Conservation (phyloP, 2,329 filamentous ascomycete genomes). For the Hymenotorrendiella dingleyae region DNA sequence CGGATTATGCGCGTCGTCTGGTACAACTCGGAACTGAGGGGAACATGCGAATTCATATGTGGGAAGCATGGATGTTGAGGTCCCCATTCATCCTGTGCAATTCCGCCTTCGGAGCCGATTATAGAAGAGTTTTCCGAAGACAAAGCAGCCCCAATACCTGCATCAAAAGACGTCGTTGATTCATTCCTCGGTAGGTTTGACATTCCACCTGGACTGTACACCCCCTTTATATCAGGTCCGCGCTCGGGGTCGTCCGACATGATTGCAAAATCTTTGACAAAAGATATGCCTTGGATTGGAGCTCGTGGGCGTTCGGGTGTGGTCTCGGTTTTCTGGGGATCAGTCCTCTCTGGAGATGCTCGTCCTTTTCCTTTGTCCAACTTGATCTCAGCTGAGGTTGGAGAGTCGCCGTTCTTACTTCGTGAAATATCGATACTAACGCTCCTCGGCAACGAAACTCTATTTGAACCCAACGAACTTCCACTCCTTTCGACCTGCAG, state of each 20-base stretch:
- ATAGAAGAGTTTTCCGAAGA: slow-evolving; percentile 30
- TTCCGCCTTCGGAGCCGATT: slow-evolving; percentile 31
- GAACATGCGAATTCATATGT: slow-evolving; percentile 87
- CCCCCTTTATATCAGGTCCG: slow-evolving; percentile 19
- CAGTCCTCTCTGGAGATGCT: slow-evolving; percentile 17
- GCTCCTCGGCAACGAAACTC: slow-evolving; percentile 28
- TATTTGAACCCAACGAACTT: slow-evolving; percentile 25
- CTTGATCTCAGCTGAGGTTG: slow-evolving; percentile 9
- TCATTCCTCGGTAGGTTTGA: slow-evolving; percentile 21
- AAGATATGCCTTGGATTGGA: slow-evolving; percentile 19
- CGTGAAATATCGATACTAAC: slow-evolving; percentile 28
- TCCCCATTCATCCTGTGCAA: slow-evolving; percentile 74
- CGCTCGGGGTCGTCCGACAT: slow-evolving; percentile 30
- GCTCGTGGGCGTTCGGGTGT: slow-evolving; percentile 9
- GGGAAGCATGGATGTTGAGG: slow-evolving; percentile 92
- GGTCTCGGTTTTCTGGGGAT: slow-evolving; percentile 8
- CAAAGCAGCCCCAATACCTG: slow-evolving; percentile 27
- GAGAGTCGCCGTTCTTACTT: slow-evolving; percentile 25
- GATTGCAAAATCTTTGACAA: slow-evolving; percentile 19
- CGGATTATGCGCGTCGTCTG: slow-evolving; percentile 81
- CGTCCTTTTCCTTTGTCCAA: slow-evolving; percentile 28
- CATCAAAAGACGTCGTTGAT: slow-evolving; percentile 22
- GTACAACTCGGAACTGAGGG: slow-evolving; percentile 68
- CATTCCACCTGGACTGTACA: slow-evolving; percentile 20
- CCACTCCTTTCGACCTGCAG: slow-evolving; percentile 42